Evolutionary conservation across 2,329 filamentous ascomycete species (phyloP), one percentile per base, ranked within the genome.

Genomic region (Colletotrichum sublineola): DNA sequence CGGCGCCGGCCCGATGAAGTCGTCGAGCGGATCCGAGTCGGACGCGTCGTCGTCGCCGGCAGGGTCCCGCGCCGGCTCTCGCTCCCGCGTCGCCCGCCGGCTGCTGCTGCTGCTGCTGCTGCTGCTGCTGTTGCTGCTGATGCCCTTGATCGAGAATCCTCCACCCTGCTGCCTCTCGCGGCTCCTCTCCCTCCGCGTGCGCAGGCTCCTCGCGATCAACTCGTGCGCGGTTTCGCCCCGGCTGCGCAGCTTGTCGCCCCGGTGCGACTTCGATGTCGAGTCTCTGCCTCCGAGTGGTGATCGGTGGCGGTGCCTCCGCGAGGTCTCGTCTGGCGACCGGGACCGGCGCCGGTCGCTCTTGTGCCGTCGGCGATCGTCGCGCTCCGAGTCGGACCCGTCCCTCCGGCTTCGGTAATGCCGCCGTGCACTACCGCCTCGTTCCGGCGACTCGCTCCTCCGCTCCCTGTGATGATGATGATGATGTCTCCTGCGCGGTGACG

Each of bases 1-100:
- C 38, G 91, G 90, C 11, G 89, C 90, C 1, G 94, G 94, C 0
- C 95, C 95, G 44, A 97, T 91, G 29, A 96, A 84, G 4, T 92
- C 90, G 68, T 95, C 91, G 4, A 95, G 83, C 1, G 93, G 91
- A 78, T 97, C 94, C 0, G 93, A 95, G 50, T 86, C 85, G n/a
- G 82, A 82, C 6, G 79, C 77, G 4, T 46, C 44, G 68, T 50
- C 2, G 78, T 74, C 15, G 5, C 20, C 8, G 42, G 57, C 52
- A 1, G 79, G 77, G 6, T 78, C 63, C 12, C 68, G 44, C 20
- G 44, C n/a, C n/a, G n/a, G 53, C 12, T 71, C 63, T 52, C 4
- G 46, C 20, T n/a, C 44, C 6, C 15, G 44, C 20, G 44, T n/a
- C 44, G 7, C 46, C 20, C 46, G 46, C 46, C 18, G 44, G 14